Conservation (phyloP, 129 eudicot genomes). For the Heracleum sosnowskyi region DNA sequence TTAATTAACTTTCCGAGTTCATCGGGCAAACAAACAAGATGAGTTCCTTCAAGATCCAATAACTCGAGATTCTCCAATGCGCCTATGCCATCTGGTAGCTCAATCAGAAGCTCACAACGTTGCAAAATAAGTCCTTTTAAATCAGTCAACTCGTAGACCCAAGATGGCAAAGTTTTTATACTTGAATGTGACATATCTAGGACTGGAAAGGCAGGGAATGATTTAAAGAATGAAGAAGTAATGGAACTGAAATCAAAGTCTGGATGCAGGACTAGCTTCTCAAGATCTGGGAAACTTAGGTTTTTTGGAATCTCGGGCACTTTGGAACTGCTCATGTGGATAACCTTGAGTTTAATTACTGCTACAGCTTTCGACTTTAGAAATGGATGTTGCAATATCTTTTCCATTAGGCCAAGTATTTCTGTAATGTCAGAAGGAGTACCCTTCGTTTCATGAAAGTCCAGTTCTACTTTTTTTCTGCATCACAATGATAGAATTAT, state of each 20-base stretch:
- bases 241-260: constrained; percentile 12
- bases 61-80: background rate
- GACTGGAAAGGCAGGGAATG: constrained; percentile 17
- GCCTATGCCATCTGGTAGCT: constrained; percentile 15
- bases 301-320: constrained; percentile 15
- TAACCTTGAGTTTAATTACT: background rate
- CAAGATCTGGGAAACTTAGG: constrained; percentile 8
- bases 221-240: constrained; percentile 18
- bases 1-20: background rate
- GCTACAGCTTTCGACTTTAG: background rate
- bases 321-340: constrained; percentile 2
- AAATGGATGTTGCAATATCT: background rate
- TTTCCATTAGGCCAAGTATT: background rate
- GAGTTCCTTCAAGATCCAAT: constrained; percentile 21
- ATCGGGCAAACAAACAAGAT: constrained; percentile 14
- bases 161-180: background rate
- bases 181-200: background rate
- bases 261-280: constrained; percentile 15
- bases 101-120: constrained; percentile 16
- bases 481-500: background rate
- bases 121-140: constrained; percentile 10
- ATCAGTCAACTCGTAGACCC: background rate
- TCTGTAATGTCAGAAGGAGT: background rate
- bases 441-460: background rate
- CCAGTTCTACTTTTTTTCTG: background rate